These are phyloP conservation scores for Clarireedia homoeocarpa DNA, from an alignment of 2,329 filamentous ascomycete genomes.

Conservation along the genomic window DNA sequence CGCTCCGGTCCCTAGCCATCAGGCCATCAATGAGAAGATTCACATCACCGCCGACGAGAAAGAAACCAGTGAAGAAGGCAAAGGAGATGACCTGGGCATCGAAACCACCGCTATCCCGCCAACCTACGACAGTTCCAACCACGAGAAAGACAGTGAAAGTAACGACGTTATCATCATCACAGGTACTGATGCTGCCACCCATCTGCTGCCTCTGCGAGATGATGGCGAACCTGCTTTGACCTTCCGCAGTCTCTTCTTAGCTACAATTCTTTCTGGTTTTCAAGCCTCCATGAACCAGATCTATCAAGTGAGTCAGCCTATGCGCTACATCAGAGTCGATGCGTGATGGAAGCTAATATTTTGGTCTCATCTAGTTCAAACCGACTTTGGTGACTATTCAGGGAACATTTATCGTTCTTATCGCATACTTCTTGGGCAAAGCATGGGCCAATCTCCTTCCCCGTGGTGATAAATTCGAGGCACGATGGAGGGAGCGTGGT, in stretches of 20 bases:
- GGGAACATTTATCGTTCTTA: conserved; percentile 49
- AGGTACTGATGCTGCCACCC: conserved; percentile 40
- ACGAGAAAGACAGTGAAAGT: conserved; percentile 29
- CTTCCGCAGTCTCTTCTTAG: conserved; percentile 44
- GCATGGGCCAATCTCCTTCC: conserved; percentile 40
- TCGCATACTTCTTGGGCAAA: conserved; percentile 47
- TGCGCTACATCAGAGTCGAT: neutral
- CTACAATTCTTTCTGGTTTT: conserved; percentile 42
- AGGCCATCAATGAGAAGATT: conserved; percentile 29
- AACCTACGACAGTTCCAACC: conserved; percentile 6
- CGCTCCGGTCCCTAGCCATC: conserved; percentile 25
- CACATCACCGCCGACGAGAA: conserved; percentile 5
- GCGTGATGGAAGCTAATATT: neutral
- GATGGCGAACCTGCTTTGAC: conserved; percentile 45
- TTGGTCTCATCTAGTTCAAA: conserved; percentile 37
- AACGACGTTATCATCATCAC: conserved; percentile 42
- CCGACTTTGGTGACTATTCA: conserved; percentile 40
- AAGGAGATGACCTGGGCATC: conserved; percentile 7
- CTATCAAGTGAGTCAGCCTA: conserved; percentile 36
- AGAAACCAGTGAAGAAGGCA: conserved; percentile 17
- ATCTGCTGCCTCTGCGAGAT: conserved; percentile 45
- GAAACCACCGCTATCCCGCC: too few species aligned
- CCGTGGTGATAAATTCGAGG: conserved; percentile 42
- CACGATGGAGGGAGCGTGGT: conserved; percentile 37
- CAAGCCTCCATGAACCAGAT: conserved; percentile 49